These are phyloP conservation scores for Rauvolfia tetraphylla DNA, from an alignment of 257 asterid genomes.

Conservation along the genomic window DNA sequence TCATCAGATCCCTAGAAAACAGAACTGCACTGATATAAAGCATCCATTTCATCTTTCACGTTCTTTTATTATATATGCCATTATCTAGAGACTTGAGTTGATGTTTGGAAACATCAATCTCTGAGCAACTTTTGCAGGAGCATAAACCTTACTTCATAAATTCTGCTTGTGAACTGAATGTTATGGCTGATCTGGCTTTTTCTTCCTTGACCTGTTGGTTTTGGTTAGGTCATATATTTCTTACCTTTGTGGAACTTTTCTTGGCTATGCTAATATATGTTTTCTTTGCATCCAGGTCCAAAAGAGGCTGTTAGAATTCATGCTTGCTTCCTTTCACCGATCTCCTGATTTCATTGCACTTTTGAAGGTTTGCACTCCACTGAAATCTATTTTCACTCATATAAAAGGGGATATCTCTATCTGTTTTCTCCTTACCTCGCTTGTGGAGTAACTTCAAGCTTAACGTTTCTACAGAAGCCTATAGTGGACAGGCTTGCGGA, in stretches of 20 bases:
- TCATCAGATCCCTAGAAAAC: background rate
- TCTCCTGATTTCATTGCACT: constrained; percentile 83
- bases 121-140: background rate
- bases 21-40: background rate
- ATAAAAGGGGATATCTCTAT: background rate
- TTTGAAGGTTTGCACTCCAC: constrained; percentile 57
- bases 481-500: constrained; percentile 85
- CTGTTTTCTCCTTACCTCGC: constrained; percentile 11
- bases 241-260: background rate
- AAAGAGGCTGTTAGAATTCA: constrained; percentile 78
- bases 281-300: constrained; percentile 50
- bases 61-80: background rate
- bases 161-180: background rate
- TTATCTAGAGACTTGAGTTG: background rate
- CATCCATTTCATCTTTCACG: background rate
- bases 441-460: constrained; percentile 1
- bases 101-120: background rate
- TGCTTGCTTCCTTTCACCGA: constrained; percentile 77
- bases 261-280: constrained; percentile 5
- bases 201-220: background rate
- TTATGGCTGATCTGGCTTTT: background rate
- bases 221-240: background rate
- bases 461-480: constrained; percentile 60
- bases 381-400: background rate
- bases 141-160: background rate